Evolutionary conservation across 768 basidiomycete genomes (phyloP).

Genomic region (Cyathus striatus): DNA sequence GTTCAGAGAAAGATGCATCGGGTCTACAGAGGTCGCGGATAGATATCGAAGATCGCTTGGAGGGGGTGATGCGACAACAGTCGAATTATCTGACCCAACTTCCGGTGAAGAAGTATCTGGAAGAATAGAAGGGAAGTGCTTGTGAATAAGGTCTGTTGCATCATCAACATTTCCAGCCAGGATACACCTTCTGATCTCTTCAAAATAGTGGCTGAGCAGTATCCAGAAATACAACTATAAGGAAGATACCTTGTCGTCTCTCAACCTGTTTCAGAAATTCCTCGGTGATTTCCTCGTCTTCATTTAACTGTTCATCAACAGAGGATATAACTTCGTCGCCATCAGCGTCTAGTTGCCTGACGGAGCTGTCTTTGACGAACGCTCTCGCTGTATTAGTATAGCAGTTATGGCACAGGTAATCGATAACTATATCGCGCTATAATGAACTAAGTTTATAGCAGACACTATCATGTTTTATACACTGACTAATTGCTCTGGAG

Average conservation of each 20-base stretch:
- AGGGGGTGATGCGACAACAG: not conserved
- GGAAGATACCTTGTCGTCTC: conserved; percentile 44
- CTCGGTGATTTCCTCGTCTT: too few species aligned
- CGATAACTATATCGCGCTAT: conserved; percentile 66
- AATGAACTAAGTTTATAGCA: conserved; percentile 3
- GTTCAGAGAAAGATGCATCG: conserved; percentile 76
- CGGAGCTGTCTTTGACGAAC: conserved; percentile 58
- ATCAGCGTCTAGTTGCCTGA: conserved; percentile 62
- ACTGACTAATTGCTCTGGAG: conserved; percentile 35
- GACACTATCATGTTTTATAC: too few species aligned
- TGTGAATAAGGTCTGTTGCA: conserved; percentile 60
- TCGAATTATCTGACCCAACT: too few species aligned
- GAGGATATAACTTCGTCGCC: conserved; percentile 52
- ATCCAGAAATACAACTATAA: not conserved
- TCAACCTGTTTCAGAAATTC: conserved; percentile 40
- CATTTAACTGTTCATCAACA: too few species aligned
- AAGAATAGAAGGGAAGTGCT: conserved; percentile 74
- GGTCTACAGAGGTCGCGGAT: conserved; percentile 60
- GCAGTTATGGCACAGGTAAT: conserved; percentile 73
- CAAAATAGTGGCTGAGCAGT: not conserved
- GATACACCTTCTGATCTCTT: conserved; percentile 69
- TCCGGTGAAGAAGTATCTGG: too few species aligned
- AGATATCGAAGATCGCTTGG: conserved; percentile 35
- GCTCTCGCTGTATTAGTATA: conserved; percentile 68
- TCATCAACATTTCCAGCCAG: conserved; percentile 73